Conservation (phyloP, 2,329 filamentous ascomycete species). For the Fusarium napiforme region DNA sequence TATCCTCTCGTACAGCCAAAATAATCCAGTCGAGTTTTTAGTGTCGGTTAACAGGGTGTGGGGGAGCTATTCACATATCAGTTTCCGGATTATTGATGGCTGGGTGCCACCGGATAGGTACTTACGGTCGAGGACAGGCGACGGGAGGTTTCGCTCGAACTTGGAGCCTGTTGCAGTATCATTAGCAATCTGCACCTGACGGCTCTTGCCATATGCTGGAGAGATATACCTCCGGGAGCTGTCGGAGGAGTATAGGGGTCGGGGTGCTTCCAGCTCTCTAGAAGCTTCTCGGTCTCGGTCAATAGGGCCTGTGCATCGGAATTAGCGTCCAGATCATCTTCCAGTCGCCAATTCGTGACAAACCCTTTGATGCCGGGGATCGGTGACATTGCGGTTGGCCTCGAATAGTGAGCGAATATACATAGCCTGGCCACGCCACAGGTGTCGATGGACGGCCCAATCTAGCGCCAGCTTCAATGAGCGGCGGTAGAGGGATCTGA, state of each 20-base stretch:
- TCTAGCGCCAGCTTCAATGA: slow-evolving; percentile 93
- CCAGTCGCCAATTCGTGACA: slow-evolving; percentile 37
- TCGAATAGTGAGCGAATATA: slow-evolving; percentile 97
- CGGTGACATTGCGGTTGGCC: slow-evolving; percentile 85
- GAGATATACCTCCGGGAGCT: slow-evolving; percentile 83
- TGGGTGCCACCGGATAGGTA: slow-evolving; percentile 38
- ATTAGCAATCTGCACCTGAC: slow-evolving; percentile 18
- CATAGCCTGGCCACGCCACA: slow-evolving; percentile 95
- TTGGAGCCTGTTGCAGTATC: slow-evolving; percentile 76
- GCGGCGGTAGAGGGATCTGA: slow-evolving; percentile 84
- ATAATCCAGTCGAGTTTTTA: slow-evolving; percentile 23
- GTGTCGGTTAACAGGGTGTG: slow-evolving; percentile 43
- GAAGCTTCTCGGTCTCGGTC: slow-evolving; percentile 85
- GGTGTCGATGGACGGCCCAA: slow-evolving; percentile 91
- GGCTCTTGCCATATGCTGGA: neutral
- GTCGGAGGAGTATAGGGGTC: slow-evolving; percentile 92
- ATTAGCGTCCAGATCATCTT: slow-evolving; percentile 4
- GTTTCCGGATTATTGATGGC: neutral
- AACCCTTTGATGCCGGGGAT: slow-evolving; percentile 89
- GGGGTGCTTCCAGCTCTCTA: slow-evolving; percentile 97
- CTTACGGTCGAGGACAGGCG: slow-evolving; percentile 84
- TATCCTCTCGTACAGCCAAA: slow-evolving; percentile 13
- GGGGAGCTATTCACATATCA: slow-evolving; percentile 43
- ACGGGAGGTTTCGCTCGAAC: slow-evolving; percentile 92
- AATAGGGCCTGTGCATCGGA: slow-evolving; percentile 73